Conservation (phyloP, 768 basidiomycete species). For the Russula brevipes region DNA sequence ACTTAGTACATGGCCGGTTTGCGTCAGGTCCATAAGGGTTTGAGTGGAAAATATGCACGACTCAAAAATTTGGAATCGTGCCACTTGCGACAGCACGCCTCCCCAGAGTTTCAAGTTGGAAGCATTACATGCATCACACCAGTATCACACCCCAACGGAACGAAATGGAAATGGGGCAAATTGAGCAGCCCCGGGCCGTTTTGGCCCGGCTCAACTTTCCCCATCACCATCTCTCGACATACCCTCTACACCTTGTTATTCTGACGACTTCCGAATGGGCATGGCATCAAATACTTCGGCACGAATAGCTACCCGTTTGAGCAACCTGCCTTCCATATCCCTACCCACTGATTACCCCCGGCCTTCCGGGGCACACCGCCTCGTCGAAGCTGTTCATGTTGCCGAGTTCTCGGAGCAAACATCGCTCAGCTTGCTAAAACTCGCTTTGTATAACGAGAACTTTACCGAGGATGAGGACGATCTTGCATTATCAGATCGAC, state of each 20-base stretch:
- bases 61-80: no score
- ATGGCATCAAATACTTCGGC: constrained; percentile 36
- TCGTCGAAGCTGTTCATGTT: constrained; percentile 79
- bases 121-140: no score
- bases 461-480: constrained; percentile 49
- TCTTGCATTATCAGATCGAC: constrained; percentile 39
- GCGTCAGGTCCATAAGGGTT: no score
- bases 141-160: no score
- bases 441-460: constrained; percentile 66
- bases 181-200: no score
- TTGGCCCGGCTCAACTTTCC: no score
- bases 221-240: not conserved
- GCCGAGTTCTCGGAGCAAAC: constrained; percentile 69
- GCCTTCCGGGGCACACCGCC: constrained; percentile 61
- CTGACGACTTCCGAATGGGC: not conserved
- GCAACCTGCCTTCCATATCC: constrained; percentile 82
- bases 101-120: no score
- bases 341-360: constrained; percentile 95
- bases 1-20: no score
- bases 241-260: not conserved
- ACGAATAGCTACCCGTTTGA: constrained; percentile 60
- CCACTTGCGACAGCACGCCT: no score
- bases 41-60: no score
- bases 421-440: constrained; percentile 73
- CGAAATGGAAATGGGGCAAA: no score